These are phyloP conservation scores for Ogataea trehaloabstinens DNA, from an alignment of 805 yeast species.

Conservation along the genomic window DNA sequence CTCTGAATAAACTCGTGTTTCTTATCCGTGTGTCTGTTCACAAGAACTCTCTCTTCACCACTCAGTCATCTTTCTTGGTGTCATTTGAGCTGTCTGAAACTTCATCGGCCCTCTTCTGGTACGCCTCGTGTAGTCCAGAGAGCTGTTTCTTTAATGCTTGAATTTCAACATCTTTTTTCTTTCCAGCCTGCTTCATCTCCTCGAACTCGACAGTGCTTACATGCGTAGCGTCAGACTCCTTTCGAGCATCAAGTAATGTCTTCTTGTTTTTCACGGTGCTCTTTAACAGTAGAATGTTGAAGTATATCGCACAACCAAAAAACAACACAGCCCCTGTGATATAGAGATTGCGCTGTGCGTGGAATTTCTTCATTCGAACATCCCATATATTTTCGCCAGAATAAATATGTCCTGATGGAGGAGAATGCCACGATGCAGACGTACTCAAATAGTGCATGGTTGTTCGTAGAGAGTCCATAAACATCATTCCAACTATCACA, in stretches of 20 bases:
- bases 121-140: conserved; percentile 39
- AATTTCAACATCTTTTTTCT: conserved; percentile 19
- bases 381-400: conserved; percentile 24
- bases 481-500: conserved; percentile 41
- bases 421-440: not conserved
- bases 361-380: conserved; percentile 46
- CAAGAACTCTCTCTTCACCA: not conserved
- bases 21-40: not conserved
- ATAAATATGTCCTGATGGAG: conserved; percentile 9
- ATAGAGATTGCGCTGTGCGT: conserved; percentile 57
- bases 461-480: conserved; percentile 41
- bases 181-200: conserved; percentile 17
- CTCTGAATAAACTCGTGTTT: not conserved
- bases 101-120: conserved; percentile 36
- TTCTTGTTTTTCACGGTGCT: conserved; percentile 41
- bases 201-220: conserved; percentile 26
- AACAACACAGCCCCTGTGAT: conserved; percentile 54
- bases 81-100: not conserved
- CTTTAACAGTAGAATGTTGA: conserved; percentile 41
- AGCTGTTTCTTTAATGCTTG: conserved; percentile 43
- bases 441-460: conserved; percentile 13
- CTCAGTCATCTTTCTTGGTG: conserved; percentile 1
- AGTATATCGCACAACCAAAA: conserved; percentile 42
- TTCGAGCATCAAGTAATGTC: conserved; percentile 16
- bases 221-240: conserved; percentile 35